Evolutionary conservation across 2,329 filamentous ascomycete species (phyloP), one percentile per base, ranked within the genome.

Genomic region (Tolypocladium ovalisporum): DNA sequence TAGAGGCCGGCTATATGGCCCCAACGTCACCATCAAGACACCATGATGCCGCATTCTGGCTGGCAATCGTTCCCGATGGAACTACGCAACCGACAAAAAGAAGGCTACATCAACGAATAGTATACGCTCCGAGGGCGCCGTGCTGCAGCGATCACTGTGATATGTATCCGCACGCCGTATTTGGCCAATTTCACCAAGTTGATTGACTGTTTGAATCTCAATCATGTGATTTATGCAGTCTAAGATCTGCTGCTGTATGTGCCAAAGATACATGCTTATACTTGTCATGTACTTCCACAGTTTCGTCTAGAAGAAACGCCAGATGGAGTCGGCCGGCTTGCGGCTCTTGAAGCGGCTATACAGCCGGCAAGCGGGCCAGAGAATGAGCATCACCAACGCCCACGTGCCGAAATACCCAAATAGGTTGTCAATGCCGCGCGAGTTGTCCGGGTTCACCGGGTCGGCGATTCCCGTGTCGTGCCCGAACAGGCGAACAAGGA

Each of bases 261-360:
- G 27, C 12, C 2, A 10, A 3, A 5, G 42, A n/a, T 8, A 19
- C 4, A 34, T 13, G n/a, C n/a, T 2, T 22, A 7, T 10, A n/a
- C 6, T 8, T 19, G 9, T 19, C 19, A n/a, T 29, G 17, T 10
- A 27, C 19, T 32, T 7, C 27, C 1, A 32, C 29, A 22, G 22
- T 4, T 7, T 34, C 2, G 17, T n/a, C 24, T 35, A 56, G n/a
- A 78, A 78, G 59, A 78, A 75, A 7, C 75, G 68, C 75, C 76
- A 78, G 13, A 78, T 63, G 3, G 75, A 78, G 58, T 77, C 73
- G 1, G 71, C 65, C 2, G 68, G 63, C 62, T 70, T 76, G 12
- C 63, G 66, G 57, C 67, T 70, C 67, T 78, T 78, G 58, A 78
- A 78, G 0, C 63, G 62, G 27, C 75, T 67, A 54, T 78, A 78